Conservation (phyloP, 1,139 yeast genomes). For the Debaryomyces robertsiae region DNA sequence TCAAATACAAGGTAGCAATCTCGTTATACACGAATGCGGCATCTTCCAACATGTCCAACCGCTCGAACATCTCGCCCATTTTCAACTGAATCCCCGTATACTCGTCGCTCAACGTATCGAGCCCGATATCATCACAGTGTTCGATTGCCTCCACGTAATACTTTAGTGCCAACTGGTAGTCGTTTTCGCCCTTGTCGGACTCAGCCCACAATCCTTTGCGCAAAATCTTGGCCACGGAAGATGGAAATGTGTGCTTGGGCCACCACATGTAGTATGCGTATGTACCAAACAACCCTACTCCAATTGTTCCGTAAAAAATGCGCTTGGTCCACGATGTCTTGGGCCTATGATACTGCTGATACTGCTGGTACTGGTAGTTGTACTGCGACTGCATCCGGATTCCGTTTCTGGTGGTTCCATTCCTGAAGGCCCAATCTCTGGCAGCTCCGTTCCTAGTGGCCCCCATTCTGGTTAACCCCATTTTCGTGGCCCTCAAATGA, state of each 20-base stretch:
- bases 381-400: conserved; percentile 13
- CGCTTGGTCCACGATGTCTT: conserved; percentile 24
- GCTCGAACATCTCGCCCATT: conserved; percentile 83
- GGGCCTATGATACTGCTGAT: conserved; percentile 23
- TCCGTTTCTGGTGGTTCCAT: no score
- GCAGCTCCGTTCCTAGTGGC: no score
- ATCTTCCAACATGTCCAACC: conserved; percentile 58
- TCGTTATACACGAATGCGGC: conserved; percentile 70
- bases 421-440: no score
- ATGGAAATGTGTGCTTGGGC: conserved; percentile 60
- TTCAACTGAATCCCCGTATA: conserved; percentile 83
- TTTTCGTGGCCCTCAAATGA: no score
- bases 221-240: conserved; percentile 64
- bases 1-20: conserved; percentile 61
- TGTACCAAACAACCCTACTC: conserved; percentile 33
- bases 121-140: conserved; percentile 40
- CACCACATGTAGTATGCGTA: conserved; percentile 56
- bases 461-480: no score
- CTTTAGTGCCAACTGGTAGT: conserved; percentile 65
- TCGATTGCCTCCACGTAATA: conserved; percentile 62
- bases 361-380: conserved; percentile 18
- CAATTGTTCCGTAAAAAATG: conserved; percentile 27
- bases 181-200: conserved; percentile 65
- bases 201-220: conserved; percentile 86
- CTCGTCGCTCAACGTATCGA: conserved; percentile 51